Evolutionary conservation across 176 grass and related monocot species (phyloP), one percentile per base, ranked within the genome.

Genomic region (Pharus latifolius): DNA sequence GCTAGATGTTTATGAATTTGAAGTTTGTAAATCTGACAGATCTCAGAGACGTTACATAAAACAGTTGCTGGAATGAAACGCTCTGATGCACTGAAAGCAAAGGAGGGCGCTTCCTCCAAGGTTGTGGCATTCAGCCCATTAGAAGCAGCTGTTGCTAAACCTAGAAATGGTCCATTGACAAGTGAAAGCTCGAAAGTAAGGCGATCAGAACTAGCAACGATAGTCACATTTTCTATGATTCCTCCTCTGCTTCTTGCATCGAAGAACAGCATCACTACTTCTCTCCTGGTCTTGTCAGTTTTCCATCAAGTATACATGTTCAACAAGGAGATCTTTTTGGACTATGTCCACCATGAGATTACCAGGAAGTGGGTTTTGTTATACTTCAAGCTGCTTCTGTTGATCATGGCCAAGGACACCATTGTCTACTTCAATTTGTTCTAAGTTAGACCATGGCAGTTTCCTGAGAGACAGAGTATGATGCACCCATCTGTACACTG

Each of bases 261-360:
- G 10, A 91, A 58, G 59, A 81, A 81, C 53, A 70, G 69, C 67
- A 22, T 91, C 10, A 76, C 72, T 40, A 95, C 87, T n/a, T 89
- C 81, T 56, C 10, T 94, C 15, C 56, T 90, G 31, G 73, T 99
- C 0, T 62, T 73, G 0, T 84, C 82, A 1, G 88, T 90, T 35
- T 91, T 88, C 65, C 86, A 88, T 66, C 96, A 91, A 68, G 4
- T 91, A 13, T 95, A 99, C 67, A 89, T 88, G 67, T 99, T 99
- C 72, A 84, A 91, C 84, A 91, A 94, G 76, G 90, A 99, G 84
- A 99, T 99, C 31, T 68, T 99, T 82, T 90, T 99, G 35, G 96
- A 99, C 56, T 99, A 99, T 28, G 79, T 94, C 63, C 90, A 94
- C 69, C 90, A 94, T 15, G 87, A 94, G 16, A 82, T 88, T 33